phyloP scores from a whole-genome alignment of 805 yeast genomes.

The Kodamaea nitidulidarum region DNA sequence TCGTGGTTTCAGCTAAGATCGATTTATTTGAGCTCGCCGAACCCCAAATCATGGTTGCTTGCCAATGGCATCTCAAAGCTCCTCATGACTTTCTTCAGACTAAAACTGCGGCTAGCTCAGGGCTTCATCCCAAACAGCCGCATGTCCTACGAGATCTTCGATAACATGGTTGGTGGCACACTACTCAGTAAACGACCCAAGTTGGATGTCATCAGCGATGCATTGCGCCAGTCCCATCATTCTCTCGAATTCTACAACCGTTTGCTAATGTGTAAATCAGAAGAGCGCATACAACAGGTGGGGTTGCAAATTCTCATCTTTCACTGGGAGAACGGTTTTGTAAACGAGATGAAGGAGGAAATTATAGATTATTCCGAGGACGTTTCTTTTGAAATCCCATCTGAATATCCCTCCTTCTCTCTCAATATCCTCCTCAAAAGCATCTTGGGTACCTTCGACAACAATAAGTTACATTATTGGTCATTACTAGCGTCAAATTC shows the following conservation, averaged over 20 bases:
- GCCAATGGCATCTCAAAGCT: conserved; percentile 32
- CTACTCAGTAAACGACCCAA: conserved; percentile 22
- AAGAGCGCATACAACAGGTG: conserved; percentile 12
- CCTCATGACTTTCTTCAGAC: conserved; percentile 25
- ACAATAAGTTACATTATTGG: conserved; percentile 20
- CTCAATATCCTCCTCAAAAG: conserved; percentile 14
- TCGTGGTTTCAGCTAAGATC: conserved; percentile 25
- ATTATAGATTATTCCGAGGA: neutral
- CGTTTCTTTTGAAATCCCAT: conserved; percentile 9
- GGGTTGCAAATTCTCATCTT: conserved; percentile 28
- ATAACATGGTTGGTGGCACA: neutral
- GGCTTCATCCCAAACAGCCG: neutral
- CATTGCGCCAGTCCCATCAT: conserved; percentile 19
- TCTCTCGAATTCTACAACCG: conserved; percentile 22
- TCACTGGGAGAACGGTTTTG: conserved; percentile 12
- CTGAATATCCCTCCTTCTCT: conserved; percentile 3
- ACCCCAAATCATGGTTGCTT: conserved; percentile 39
- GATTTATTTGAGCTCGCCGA: conserved; percentile 18
- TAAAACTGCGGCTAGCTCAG: conserved; percentile 15
- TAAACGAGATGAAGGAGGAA: neutral
- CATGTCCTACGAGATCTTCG: conserved; percentile 4
- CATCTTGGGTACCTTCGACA: conserved; percentile 20
- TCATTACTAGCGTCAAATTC: conserved; percentile 20
- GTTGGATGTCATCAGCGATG: conserved; percentile 17
- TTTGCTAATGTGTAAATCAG: conserved; percentile 17